Evolutionary conservation across 176 grass and related monocot genomes (phyloP), one percentile per base, ranked within the genome.

Genomic region (Pontederia paniculata): DNA sequence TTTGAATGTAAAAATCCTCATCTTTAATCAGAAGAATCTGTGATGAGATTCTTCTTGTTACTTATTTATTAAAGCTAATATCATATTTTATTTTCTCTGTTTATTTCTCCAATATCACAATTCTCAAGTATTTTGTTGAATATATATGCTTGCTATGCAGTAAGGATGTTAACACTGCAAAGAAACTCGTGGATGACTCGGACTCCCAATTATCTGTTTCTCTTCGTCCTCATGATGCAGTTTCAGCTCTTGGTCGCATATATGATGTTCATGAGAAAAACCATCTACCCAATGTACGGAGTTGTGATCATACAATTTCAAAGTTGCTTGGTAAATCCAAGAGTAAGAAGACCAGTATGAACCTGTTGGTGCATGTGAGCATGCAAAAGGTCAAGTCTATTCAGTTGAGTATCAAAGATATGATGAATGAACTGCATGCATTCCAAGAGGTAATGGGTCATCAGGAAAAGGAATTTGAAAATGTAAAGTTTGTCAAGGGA

Each of bases 111-210:
- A 16, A 7, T 48, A 23, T 48, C 9, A 16, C 17, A 11, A 16
- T 45, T 45, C 28, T 23, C 19, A 23, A 16, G 21, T 63, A 23
- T 44, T 44, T 20, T 45, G 13, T 20, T 23, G 8, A 8, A 21
- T 4, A 67, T 67, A 57, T 16, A 45, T 28, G 71, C 21, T 63
- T 70, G 16, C 17, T 42, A 61, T 84, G 75, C 94, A 98, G 94
- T 74, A 98, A 98, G 76, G 94, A 98, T 75, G 94, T 98, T 9
- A 64, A 82, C 68, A 93, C 73, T 54, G 79, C 94, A 43, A 98
- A 88, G 58, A 98, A 98, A 78, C 87, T 86, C 68, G 83, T 93
- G 59, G 94, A 98, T 88, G 94, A 93, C 57, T 88, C 74, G 59
- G 80, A 51, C 58, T 55, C 65, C 62, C 72, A 81, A 31, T 72